These are phyloP conservation scores for Suillus placidus DNA, from an alignment of 768 basidiomycete genomes.

Conservation along the genomic window DNA sequence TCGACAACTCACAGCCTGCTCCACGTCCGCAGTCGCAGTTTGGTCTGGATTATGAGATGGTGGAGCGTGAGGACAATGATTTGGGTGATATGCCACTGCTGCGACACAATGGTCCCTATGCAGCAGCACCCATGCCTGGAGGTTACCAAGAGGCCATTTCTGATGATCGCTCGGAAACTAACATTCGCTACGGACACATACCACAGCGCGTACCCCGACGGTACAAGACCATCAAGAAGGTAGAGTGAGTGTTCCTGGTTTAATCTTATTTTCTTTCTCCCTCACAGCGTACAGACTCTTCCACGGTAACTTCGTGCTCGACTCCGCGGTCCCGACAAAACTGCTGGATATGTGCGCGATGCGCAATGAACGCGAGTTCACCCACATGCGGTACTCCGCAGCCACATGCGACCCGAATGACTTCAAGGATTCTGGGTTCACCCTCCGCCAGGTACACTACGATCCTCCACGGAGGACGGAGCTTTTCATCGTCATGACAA, in stretches of 20 bases:
- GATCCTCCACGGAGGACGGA: constrained; percentile 91
- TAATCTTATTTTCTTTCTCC: neutral
- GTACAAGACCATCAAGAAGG: constrained; percentile 92
- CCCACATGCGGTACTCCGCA: constrained; percentile 94
- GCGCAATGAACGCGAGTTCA: constrained; percentile 85
- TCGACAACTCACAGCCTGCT: constrained; percentile 24
- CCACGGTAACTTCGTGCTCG: constrained; percentile 92
- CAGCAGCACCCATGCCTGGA: constrained; percentile 47
- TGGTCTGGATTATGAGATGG: constrained; percentile 38
- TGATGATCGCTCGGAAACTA: constrained; percentile 45
- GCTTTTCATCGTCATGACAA: constrained; percentile 96
- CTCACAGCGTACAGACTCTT: constrained; percentile 55
- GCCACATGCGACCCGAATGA: constrained; percentile 97
- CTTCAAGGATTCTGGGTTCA: constrained; percentile 81
- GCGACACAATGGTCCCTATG: constrained; percentile 39
- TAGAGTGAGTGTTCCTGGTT: constrained; percentile 59
- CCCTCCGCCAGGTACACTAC: constrained; percentile 87
- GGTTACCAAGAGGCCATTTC: constrained; percentile 39
- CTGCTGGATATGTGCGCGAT: constrained; percentile 80
- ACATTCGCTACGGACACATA: constrained; percentile 87
- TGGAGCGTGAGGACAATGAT: constrained; percentile 49
- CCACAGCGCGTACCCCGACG: constrained; percentile 88
- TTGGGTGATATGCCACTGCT: constrained; percentile 71
- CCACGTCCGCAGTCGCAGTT: constrained; percentile 32
- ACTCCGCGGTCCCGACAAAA: constrained; percentile 89